Base-by-base conservation (phyloP, 768 basidiomycete species). In the Psilocybe cyanescens region DNA sequence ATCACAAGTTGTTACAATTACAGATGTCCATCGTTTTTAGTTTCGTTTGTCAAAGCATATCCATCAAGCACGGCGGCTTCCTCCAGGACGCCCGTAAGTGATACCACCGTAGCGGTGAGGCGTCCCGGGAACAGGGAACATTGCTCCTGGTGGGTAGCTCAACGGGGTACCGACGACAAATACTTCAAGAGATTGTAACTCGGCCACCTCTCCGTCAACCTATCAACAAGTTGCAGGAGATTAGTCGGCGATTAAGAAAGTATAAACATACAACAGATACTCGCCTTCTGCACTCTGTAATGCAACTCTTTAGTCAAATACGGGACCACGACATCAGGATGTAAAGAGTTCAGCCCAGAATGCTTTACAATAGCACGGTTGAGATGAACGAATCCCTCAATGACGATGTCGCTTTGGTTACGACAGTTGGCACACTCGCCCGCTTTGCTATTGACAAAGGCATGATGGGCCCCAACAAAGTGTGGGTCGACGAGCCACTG, bases 361-460 rank as follows among this genome's bases (percentile, higher is more conserved):
- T 68, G 69, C 4, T 70, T 60, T 2, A 64, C 63, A 44, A 84
- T 74, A 3, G 66, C 74, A 0, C 72, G 60, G 47, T 79, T 78
- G 33, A 84, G 71, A 61, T 79, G 80, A 4, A 83, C 77, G 67
- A 79, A 83, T 4, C 81, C 81, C 65, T 82, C 80, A 19, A 71
- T 67, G 28, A 75, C 62, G 17, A 75, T 45, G 48, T 76, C 71
- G 5, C 45, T 60, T 45, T 77, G 70, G 70, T 50, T 65, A 46
- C 60, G 58, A 47, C 66, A 67, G 39, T 82, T 82, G 17, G 70
- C 76, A 62, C 83, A 83, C 8, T 70, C 70, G 6, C 70, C 73
- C 8, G 70, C 68, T 4, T 59, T 61, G 44, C 67, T 73, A 39
- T 71, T 72, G 16, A 79, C 80, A 64, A 84, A 84, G 24, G 75